Base-by-base conservation (phyloP, 108 stramenopile species). In the Aurantiochytrium sp. region DNA sequence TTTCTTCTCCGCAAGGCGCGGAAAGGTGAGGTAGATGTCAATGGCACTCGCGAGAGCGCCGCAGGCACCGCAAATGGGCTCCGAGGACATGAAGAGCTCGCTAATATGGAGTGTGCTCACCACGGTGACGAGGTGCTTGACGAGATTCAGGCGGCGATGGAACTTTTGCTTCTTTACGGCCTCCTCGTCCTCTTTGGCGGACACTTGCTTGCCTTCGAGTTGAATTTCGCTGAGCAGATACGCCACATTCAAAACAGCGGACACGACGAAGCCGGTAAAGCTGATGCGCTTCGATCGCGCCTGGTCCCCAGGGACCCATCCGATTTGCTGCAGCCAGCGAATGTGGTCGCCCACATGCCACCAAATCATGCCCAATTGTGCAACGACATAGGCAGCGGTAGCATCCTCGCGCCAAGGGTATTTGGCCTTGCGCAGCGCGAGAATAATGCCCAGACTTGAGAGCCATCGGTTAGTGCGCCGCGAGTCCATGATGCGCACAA, bases 321-420 rank as follows among this genome's bases (percentile, higher is more conserved):
- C 51, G 28, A 83, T 83, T n/a, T 83, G 73, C 51, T 83, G 73
- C 10, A 83, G 73, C 73, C 73, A 83, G 73, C 73, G 73, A 83
- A 83, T 83, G 51, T 83, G 73, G 73, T 83, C 73, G n/a, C 19
- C 51, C 5, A 83, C n/a, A n/a, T 83, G 73, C 73, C 73, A 83
- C 49, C 44, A 83, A 12, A 83, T 23, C 49, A 83, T 47, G 51
- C 73, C 51, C 16, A 53, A 18, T n/a, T 83, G 73, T 5, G 73
- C 73, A 10, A 83, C 73, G 10, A 83, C 28, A 23, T 51, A 83
- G 8, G 73, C 73, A 5, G n/a, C 51, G 16, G 44, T 51, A n/a
- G 64, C 64, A 18, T 69, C 64, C 44, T 83, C 51, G 49, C 73
- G 44, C 73, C 73, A 83, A 5, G 73, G 73, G 51, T 23, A 83